Percentiles rank a stretch among this genome's conserved stretches.
Evolutionary conservation across 2,329 filamentous ascomycete species (phyloP).

Genomic region (Penicillium polonicum): DNA sequence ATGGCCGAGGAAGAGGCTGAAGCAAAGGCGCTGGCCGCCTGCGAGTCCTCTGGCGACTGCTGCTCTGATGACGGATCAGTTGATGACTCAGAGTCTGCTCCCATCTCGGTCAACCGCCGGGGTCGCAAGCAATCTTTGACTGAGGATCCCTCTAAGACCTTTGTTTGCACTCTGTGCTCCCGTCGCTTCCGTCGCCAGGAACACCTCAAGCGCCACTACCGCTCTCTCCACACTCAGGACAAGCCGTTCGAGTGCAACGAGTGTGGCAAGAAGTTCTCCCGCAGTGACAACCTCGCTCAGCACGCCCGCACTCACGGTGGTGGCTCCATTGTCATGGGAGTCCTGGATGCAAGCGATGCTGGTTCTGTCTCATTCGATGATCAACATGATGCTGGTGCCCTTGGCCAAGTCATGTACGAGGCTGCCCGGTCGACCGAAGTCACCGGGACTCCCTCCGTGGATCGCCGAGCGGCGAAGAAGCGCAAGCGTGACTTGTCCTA

Average conservation of each 20-base stretch:
- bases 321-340: conserved; percentile 85
- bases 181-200: conserved; percentile 97
- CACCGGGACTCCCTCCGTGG: conserved; percentile 44
- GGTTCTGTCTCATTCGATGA: conserved; percentile 43
- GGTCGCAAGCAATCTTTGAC: conserved; percentile 98
- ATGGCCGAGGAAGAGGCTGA: conserved; percentile 48
- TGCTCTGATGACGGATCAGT: conserved; percentile 46
- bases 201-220: conserved; percentile 97
- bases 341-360: conserved; percentile 70
- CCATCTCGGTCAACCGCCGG: conserved; percentile 73
- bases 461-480: conserved; percentile 67
- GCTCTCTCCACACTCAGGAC: conserved; percentile 95
- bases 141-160: conserved; percentile 97
- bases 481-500: conserved; percentile 68
- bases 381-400: conserved; percentile 61
- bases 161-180: conserved; percentile 93
- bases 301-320: conserved; percentile 91
- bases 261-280: conserved; percentile 98
- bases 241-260: conserved; percentile 98
- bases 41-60: conserved; percentile 16
- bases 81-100: conserved; percentile 41
- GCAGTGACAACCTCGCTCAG: conserved; percentile 95
- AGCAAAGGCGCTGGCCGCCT: conserved; percentile 35
- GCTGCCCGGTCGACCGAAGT: conserved; percentile 68
- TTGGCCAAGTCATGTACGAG: conserved; percentile 79